phyloP scores from a whole-genome alignment of 306 rosid genomes.

The Astragalus membranaceus region DNA sequence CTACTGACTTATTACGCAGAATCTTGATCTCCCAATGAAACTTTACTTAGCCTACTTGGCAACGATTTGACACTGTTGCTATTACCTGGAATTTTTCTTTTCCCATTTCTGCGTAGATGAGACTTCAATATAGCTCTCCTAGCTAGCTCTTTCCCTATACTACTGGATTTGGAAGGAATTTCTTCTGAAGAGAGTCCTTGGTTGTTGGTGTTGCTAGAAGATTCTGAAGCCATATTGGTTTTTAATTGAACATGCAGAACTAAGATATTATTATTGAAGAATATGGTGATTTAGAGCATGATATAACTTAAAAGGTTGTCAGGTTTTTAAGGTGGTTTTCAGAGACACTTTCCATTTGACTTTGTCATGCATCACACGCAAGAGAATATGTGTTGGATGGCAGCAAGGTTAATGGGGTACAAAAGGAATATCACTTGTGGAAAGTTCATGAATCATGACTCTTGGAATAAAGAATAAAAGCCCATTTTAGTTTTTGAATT shows the following conservation, averaged over 20 bases:
- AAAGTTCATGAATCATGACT: conserved; percentile 27
- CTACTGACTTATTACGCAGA: conserved; percentile 32
- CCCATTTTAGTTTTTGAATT: no score
- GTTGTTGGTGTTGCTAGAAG: conserved; percentile 27
- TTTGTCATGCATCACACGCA: conserved; percentile 13
- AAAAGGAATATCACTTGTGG: conserved; percentile 34
- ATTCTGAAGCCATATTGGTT: conserved; percentile 46
- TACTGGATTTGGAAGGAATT: conserved; percentile 21
- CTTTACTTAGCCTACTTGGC: conserved; percentile 75
- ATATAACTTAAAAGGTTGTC: neutral
- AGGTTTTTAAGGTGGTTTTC: conserved; percentile 25
- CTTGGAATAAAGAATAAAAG: no score
- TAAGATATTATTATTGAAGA: neutral
- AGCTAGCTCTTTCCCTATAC: conserved; percentile 53
- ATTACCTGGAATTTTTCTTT: conserved; percentile 28
- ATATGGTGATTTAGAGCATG: neutral
- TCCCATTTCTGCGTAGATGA: conserved; percentile 35
- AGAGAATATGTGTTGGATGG: conserved; percentile 39
- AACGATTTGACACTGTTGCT: conserved; percentile 30
- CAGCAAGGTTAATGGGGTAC: conserved; percentile 39
- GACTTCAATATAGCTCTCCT: conserved; percentile 57
- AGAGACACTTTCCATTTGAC: neutral
- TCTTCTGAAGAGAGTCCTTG: conserved; percentile 36
- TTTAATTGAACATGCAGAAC: neutral
- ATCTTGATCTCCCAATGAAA: conserved; percentile 54